A percentile compares a stretch with the other conserved stretches of the same genome.
These are phyloP conservation scores for Trematosphaeria pertusa DNA, from an alignment of 2,329 filamentous ascomycete species.

Conservation along the genomic window DNA sequence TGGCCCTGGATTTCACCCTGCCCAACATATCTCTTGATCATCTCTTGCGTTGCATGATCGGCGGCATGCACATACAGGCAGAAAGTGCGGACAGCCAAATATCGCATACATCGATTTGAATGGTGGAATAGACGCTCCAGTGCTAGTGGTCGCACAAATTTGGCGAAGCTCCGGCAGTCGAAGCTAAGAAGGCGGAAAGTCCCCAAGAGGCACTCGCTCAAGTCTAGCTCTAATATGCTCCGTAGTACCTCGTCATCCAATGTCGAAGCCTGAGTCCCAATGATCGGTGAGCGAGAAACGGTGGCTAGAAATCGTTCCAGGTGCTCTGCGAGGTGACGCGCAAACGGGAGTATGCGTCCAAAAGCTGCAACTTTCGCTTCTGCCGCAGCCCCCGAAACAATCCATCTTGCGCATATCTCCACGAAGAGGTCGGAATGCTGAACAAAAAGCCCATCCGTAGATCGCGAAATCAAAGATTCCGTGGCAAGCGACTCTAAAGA, in stretches of 20 bases:
- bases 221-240: conserved; percentile 8
- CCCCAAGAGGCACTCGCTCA: conserved; percentile 66
- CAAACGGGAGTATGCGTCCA: conserved; percentile 80
- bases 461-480: conserved; percentile 65
- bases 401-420: conserved; percentile 84
- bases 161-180: conserved; percentile 72
- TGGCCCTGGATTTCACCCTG: conserved; percentile 68
- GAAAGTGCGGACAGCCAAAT: conserved; percentile 82
- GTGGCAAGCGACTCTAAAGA: conserved; percentile 36
- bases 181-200: conserved; percentile 81
- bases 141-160: conserved; percentile 68
- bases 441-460: conserved; percentile 76
- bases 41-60: conserved; percentile 76
- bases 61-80: conserved; percentile 80
- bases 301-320: conserved; percentile 60
- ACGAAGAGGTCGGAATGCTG: conserved; percentile 78
- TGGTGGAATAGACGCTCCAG: conserved; percentile 73
- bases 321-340: conserved; percentile 78
- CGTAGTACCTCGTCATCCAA: not conserved
- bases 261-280: conserved; percentile 19
- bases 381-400: conserved; percentile 53
- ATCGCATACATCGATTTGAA: conserved; percentile 68
- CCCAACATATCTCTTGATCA: conserved; percentile 71
- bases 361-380: conserved; percentile 69
- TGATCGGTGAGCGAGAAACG: conserved; percentile 33